A percentile compares a stretch with the other conserved stretches of the same genome.
phyloP scores from a whole-genome alignment of 2,329 filamentous ascomycete species.

The Exophiala lecanii-corni region DNA sequence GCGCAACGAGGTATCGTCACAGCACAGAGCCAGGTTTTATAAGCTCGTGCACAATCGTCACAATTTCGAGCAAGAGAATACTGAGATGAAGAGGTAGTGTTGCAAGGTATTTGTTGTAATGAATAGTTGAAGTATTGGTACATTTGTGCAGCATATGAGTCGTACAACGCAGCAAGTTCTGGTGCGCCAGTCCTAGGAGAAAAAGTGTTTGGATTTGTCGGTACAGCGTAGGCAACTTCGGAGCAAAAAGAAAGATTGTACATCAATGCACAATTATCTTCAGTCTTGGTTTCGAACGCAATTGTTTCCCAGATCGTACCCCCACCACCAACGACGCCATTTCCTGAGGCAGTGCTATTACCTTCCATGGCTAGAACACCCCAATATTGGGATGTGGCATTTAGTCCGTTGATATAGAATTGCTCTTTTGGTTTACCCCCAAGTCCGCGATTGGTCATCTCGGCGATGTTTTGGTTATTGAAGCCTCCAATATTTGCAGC shows the following conservation, averaged over 20 bases:
- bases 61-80: constrained; percentile 81
- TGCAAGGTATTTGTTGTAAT: constrained; percentile 79
- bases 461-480: constrained; percentile 43
- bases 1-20: constrained; percentile 89
- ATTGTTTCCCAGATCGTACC: constrained; percentile 68
- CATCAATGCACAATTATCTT: constrained; percentile 78
- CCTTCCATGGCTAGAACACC: constrained; percentile 65
- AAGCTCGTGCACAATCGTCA: constrained; percentile 69
- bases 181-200: constrained; percentile 52
- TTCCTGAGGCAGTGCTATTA: constrained; percentile 51
- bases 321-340: constrained; percentile 62
- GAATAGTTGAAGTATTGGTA: constrained; percentile 77
- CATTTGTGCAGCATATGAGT: constrained; percentile 63
- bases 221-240: constrained; percentile 85
- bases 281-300: constrained; percentile 71
- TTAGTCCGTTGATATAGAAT: constrained; percentile 76
- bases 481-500: constrained; percentile 53
- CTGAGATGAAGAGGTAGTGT: constrained; percentile 64
- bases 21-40: constrained; percentile 93
- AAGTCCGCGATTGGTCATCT: constrained; percentile 65
- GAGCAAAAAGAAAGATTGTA: constrained; percentile 86
- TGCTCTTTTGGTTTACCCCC: constrained; percentile 74
- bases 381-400: constrained; percentile 65
- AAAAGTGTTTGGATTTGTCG: constrained; percentile 61
- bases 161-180: constrained; percentile 68